Evolutionary conservation across 108 stramenopile species (phyloP), one percentile per base, ranked within the genome.

Genomic region (Skeletonema tropicum): DNA sequence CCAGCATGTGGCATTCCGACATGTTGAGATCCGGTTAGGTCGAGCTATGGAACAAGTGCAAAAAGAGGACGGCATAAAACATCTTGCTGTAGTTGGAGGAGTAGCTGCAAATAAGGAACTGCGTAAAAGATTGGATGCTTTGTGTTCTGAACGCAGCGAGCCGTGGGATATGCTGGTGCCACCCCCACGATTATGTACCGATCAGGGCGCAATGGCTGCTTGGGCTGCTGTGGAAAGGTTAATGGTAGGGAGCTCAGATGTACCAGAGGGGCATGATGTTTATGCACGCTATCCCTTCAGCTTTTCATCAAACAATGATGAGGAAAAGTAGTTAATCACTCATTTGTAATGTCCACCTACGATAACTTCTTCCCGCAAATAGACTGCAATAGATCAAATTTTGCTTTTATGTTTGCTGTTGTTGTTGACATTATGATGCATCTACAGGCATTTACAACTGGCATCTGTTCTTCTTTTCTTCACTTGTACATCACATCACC

Each of bases 201-300:
- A 99, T 88, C 97, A 99, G 78, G 98, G 97, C 26, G 92, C 92
- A 23, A 96, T 94, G 95, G 86, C 84, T 69, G 97, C 98, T 0
- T 99, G 98, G 98, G 96, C 97, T 5, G 96, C 94, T 9, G 82
- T 98, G 14, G 98, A 99, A 78, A 83, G 96, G 45, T 29, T 98
- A 10, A 61, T 82, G 59, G 64, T 87, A 36, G 92, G 94, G 36
- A 91, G 94, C 69, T 91, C 94, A 2, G 96, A 98, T 84, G 80
- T 83, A 30, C 86, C 89, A 8, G 71, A 87, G 19, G 81, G 66
- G 11, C 94, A 92, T 68, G 89, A 92, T 39, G 93, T 96, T 6
- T 90, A 74, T 76, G 93, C 95, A n/a, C 72, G 93, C 33, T 96
- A 85, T 85, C 95, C 95, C 26, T 96, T 96, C 82, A 57, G 71